These are phyloP conservation scores for Cladorrhinum sp. DNA, from an alignment of 2,329 filamentous ascomycete species.

Conservation along the genomic window DNA sequence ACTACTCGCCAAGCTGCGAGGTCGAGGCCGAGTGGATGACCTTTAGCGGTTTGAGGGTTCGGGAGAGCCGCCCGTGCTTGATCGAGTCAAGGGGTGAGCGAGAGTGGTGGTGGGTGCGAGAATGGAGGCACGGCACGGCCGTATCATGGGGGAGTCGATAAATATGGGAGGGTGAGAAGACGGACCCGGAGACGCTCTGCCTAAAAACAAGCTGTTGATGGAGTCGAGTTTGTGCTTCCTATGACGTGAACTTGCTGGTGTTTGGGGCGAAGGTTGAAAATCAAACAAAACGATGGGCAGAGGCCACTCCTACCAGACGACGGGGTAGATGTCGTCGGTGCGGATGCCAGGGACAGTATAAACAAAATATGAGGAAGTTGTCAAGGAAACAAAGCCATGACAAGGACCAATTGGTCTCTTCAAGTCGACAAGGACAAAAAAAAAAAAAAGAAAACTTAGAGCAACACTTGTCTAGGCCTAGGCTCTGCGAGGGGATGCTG, in stretches of 20 bases:
- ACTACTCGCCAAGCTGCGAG: conserved; percentile 3
- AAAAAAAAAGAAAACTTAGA: conserved; percentile 25
- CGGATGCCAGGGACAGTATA: conserved; percentile 23
- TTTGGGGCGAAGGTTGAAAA: conserved; percentile 8
- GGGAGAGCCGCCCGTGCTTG: conserved; percentile 6
- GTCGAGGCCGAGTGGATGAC: not conserved
- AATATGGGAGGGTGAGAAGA: conserved; percentile 8
- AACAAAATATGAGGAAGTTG: conserved; percentile 25
- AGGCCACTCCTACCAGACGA: conserved; percentile 18
- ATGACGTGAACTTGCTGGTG: conserved; percentile 1
- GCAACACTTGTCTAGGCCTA: conserved; percentile 29
- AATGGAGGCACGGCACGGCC: conserved; percentile 19
- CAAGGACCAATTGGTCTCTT: conserved; percentile 34
- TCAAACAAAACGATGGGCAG: conserved; percentile 25
- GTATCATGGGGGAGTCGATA: conserved; percentile 16
- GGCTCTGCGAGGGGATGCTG: conserved; percentile 39
- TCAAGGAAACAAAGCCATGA: conserved; percentile 43
- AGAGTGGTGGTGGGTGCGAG: conserved; percentile 14
- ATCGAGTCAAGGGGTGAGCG: conserved; percentile 17
- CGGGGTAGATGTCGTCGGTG: conserved; percentile 11
- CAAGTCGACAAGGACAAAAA: conserved; percentile 32
- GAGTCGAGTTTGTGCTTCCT: not conserved
- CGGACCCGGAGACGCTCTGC: not conserved
- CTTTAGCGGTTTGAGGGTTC: not conserved
- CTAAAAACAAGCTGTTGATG: not conserved